Base-by-base conservation (phyloP, 768 basidiomycete species). In the Panaeolus papilionaceus region DNA sequence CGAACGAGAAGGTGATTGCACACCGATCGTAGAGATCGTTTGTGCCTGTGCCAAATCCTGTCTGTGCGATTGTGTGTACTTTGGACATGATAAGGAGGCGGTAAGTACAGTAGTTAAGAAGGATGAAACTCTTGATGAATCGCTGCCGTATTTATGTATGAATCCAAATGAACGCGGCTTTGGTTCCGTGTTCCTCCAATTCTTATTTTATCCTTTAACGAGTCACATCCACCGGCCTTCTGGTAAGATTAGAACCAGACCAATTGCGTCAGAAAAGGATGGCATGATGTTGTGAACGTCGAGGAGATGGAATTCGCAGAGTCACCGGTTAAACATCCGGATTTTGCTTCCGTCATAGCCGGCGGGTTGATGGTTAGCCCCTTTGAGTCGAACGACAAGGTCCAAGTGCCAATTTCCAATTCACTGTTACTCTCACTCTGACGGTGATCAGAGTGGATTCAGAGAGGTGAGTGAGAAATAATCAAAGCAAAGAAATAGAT, bases 1-100 rank as follows among this genome's bases (percentile, higher is more conserved):
- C n/a, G n/a, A n/a, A n/a, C n/a, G n/a, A n/a, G n/a, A n/a, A n/a
- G n/a, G n/a, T n/a, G n/a, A n/a, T n/a, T n/a, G n/a, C n/a, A n/a
- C n/a, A 90, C 92, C 86, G 82, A 71, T 95, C 90, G 72, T 95
- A 95, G 3, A 93, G 79, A 61, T 93, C 92, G 74, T 95, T 96
- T 0, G 93, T 96, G 1, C 93, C 95, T 18, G 79, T 74, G 0
- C 87, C 91, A 72, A 95, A 97, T 2, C 95, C 95, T 38, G 74
- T 74, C 71, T 86, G 79, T n/a, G 95, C 95, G 38, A 93, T 69
- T 3, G 76, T 67, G 68, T 96, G 93, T 0, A 96, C 66, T 18
- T 38, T 45, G 14, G 69, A 47, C 70, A 69, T 71, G 11, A n/a
- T 64, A 54, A 28, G 14, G 14, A 33, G 61, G 64, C 38, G 28